These are phyloP conservation scores for Leccinum disarticulatum DNA, from an alignment of 768 basidiomycete genomes.

Conservation along the genomic window DNA sequence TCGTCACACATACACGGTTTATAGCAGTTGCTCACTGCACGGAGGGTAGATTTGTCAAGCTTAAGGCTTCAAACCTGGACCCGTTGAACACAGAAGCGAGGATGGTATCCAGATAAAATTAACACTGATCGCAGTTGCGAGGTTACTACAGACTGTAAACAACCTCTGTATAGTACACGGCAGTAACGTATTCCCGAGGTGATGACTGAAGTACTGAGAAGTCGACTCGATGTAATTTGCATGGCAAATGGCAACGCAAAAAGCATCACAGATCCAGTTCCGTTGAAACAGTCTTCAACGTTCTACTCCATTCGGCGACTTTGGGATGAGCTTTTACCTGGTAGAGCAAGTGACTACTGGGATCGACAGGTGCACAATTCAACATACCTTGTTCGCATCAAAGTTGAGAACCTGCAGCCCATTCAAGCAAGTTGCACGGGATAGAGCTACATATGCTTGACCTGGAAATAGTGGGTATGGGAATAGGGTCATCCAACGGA, in stretches of 20 bases:
- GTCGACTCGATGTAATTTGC: neutral
- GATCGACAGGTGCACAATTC: neutral
- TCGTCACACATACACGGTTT: no score
- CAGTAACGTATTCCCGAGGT: neutral
- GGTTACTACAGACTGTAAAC: neutral
- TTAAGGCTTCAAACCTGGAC: neutral
- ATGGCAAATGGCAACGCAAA: neutral
- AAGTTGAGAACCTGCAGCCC: conserved; percentile 87
- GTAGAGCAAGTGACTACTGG: conserved; percentile 5
- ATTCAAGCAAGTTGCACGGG: conserved; percentile 82
- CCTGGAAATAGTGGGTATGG: conserved; percentile 41
- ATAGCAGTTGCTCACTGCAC: no score
- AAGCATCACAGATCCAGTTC: conserved; percentile 10
- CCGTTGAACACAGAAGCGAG: neutral
- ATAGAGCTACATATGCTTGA: conserved; percentile 89
- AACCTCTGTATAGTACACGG: neutral
- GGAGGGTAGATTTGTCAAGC: neutral
- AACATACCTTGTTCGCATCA: conserved; percentile 62
- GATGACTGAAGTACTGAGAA: neutral
- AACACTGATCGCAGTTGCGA: neutral
- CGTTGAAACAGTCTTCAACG: conserved; percentile 50
- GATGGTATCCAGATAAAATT: neutral
- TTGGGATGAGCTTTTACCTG: conserved; percentile 74
- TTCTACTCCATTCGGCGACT: conserved; percentile 71
- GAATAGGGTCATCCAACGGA: neutral